A percentile compares a stretch with the other conserved stretches of the same genome.
Evolutionary conservation across 2,329 filamentous ascomycete genomes (phyloP).

Genomic region (Alternaria solani): DNA sequence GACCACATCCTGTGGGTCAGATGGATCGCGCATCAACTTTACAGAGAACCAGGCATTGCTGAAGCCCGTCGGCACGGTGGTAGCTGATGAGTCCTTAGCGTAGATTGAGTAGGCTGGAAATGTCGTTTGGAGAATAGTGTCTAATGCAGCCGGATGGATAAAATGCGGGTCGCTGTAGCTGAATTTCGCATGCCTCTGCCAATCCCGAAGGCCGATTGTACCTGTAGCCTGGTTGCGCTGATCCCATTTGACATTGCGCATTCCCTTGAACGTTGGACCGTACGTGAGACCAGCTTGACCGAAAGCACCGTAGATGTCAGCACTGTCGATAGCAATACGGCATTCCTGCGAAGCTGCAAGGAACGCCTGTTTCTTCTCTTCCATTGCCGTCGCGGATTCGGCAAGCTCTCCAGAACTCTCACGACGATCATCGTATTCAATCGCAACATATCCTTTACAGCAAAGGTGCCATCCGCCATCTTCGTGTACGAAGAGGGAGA

Average conservation of each 20-base stretch:
- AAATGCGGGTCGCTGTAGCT: conserved; percentile 16
- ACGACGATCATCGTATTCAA: conserved; percentile 7
- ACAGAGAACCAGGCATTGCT: conserved; percentile 22
- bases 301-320: conserved; percentile 21
- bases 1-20: background rate
- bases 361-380: background rate
- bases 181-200: conserved; percentile 11
- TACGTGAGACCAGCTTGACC: conserved; percentile 19
- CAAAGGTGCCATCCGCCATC: conserved; percentile 35
- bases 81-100: conserved; percentile 9
- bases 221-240: conserved; percentile 12
- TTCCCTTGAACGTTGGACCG: conserved; percentile 22
- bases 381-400: background rate
- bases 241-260: conserved; percentile 18
- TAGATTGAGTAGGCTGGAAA: conserved; percentile 22
- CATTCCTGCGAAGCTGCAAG: conserved; percentile 2
- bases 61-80: conserved; percentile 23
- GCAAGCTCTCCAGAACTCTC: background rate
- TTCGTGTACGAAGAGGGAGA: conserved; percentile 21
- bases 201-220: conserved; percentile 15
- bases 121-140: conserved; percentile 25
- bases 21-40: background rate
- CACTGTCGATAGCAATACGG: conserved; percentile 2
- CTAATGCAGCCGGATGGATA: conserved; percentile 27
- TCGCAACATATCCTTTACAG: conserved; percentile 26